phyloP scores from a whole-genome alignment of 2,329 filamentous ascomycete genomes.

The Claviceps sp. region DNA sequence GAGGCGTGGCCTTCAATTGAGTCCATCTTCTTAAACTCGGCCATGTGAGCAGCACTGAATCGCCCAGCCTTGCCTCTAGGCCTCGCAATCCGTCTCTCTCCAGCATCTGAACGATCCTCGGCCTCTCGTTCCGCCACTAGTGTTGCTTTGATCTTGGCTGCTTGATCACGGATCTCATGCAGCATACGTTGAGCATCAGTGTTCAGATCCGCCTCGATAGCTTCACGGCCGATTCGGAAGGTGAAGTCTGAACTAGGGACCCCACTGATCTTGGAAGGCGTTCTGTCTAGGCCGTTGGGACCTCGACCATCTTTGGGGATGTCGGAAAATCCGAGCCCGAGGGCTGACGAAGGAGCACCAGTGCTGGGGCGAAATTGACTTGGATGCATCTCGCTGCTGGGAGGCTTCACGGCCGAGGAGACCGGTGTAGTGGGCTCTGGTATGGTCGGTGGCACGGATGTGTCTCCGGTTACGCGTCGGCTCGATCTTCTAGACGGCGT shows the following conservation, averaged over 20 bases:
- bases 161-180: conserved; percentile 59
- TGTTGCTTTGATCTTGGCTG: conserved; percentile 55
- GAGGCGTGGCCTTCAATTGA: conserved; percentile 83
- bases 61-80: conserved; percentile 66
- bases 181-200: conserved; percentile 47
- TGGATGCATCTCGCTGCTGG: conserved; percentile 80
- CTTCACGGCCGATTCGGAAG: conserved; percentile 52
- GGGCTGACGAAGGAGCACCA: conserved; percentile 63
- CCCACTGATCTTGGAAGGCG: conserved; percentile 46
- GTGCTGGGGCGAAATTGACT: conserved; percentile 66
- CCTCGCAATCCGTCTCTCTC: conserved; percentile 59
- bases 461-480: conserved; percentile 10
- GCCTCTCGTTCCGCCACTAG: conserved; percentile 49
- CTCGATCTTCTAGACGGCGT: conserved; percentile 15
- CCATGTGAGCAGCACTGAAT: conserved; percentile 76
- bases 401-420: conserved; percentile 53
- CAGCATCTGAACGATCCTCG: conserved; percentile 27
- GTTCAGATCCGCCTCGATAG: conserved; percentile 39
- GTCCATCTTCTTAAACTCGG: conserved; percentile 94
- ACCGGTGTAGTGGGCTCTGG: conserved; percentile 44
- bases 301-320: conserved; percentile 40
- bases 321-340: conserved; percentile 71
- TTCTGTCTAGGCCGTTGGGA: conserved; percentile 27
- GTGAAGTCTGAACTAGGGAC: conserved; percentile 48
- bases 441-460: conserved; percentile 22